These are phyloP conservation scores for Ophiostoma australiae DNA, from an alignment of 2,329 filamentous ascomycete genomes.

Conservation along the genomic window DNA sequence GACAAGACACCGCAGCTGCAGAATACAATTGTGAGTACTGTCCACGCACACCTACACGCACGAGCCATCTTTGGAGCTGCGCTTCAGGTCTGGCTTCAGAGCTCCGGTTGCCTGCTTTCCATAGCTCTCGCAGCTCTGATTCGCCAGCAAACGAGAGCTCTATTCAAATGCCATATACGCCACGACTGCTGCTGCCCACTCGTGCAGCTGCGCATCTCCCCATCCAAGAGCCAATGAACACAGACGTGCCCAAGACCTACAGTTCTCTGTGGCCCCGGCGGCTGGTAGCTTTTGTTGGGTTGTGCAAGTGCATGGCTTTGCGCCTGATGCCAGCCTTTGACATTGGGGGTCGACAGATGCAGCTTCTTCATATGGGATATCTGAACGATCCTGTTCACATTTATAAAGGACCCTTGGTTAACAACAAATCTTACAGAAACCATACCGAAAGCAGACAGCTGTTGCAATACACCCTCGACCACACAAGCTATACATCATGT, in stretches of 20 bases:
- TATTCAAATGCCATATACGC: not conserved
- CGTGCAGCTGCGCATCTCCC: not conserved
- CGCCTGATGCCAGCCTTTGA: not conserved
- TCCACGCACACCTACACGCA: not conserved
- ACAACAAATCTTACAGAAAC: not conserved
- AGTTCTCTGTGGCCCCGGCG: not conserved
- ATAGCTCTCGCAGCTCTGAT: slow-evolving; percentile 1
- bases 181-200: not conserved
- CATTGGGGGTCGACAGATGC: not conserved
- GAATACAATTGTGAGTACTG: not conserved
- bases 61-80: not conserved
- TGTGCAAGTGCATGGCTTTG: slow-evolving; percentile 10
- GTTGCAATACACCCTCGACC: not conserved
- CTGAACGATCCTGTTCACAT: not conserved
- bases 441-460: not conserved
- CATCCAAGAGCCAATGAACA: not conserved
- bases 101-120: not conserved
- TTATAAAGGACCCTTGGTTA: no score
- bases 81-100: not conserved
- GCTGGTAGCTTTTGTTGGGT: not conserved
- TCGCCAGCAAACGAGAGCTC: not conserved
- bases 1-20: slow-evolving; percentile 6
- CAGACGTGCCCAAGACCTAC: not conserved
- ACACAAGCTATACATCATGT: slow-evolving; percentile 27
- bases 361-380: not conserved